Conservation (phyloP, 768 basidiomycete genomes). For the Hysterangium stoloniferum region DNA sequence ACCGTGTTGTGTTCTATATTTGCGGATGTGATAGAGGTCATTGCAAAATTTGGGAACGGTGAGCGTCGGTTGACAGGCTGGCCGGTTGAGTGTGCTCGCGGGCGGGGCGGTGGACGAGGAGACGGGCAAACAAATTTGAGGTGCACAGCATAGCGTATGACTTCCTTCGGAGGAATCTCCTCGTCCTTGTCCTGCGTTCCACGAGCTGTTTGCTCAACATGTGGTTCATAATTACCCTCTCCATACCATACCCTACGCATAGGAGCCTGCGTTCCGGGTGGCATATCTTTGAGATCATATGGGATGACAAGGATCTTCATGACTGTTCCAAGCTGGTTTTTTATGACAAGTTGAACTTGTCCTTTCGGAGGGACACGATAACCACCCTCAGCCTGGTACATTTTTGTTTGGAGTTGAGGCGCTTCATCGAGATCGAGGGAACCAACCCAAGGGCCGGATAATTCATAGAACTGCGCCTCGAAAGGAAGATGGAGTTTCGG, state of each 20-base stretch:
- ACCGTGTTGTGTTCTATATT: constrained; percentile 6
- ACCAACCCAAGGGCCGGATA: constrained; percentile 24
- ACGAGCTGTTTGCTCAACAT: neutral
- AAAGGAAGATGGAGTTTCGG: constrained; percentile 16
- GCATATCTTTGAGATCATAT: constrained; percentile 25
- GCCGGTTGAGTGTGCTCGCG: constrained; percentile 9
- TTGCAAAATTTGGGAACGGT: constrained; percentile 10
- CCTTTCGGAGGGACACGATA: constrained; percentile 21
- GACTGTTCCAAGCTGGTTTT: constrained; percentile 21
- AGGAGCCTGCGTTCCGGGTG: constrained; percentile 21
- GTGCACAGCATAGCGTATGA: constrained; percentile 22
- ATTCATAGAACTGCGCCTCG: constrained; percentile 16
- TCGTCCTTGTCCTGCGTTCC: neutral
- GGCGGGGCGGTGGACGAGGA: neutral
- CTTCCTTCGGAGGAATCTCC: constrained; percentile 13
- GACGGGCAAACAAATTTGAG: constrained; percentile 25
- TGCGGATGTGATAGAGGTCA: constrained; percentile 9
- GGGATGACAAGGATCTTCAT: constrained; percentile 26
- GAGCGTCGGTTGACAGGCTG: constrained; percentile 1
- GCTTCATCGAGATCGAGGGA: constrained; percentile 22
- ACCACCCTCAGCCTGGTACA: constrained; percentile 19
- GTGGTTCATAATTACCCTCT: constrained; percentile 1
- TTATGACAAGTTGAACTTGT: constrained; percentile 25
- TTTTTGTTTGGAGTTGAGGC: constrained; percentile 11
- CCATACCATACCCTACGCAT: constrained; percentile 21